These are phyloP conservation scores for Aspergillus coremiiformis DNA, from an alignment of 495 filamentous ascomycete genomes.

Conservation along the genomic window DNA sequence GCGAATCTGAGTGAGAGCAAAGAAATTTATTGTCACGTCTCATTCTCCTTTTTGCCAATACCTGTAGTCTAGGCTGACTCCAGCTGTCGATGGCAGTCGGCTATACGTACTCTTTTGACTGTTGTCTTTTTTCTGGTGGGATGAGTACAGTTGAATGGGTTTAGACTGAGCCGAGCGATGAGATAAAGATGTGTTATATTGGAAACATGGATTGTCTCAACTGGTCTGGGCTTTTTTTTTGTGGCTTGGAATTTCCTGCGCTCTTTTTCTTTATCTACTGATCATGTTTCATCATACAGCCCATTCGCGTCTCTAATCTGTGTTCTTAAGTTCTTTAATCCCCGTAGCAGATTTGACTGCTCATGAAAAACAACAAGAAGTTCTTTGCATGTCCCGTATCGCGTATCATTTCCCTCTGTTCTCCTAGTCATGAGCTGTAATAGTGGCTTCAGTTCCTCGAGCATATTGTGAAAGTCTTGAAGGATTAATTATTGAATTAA, in stretches of 20 bases:
- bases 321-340: slow-evolving; percentile 9
- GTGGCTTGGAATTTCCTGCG: background rate
- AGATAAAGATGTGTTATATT: slow-evolving; percentile 1
- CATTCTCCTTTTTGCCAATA: slow-evolving; percentile 22
- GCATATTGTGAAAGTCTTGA: background rate
- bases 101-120: slow-evolving; percentile 25
- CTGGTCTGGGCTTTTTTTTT: background rate
- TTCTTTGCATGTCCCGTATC: background rate
- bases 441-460: background rate
- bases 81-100: slow-evolving; percentile 22
- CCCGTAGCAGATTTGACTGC: slow-evolving; percentile 9
- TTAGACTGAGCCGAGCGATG: slow-evolving; percentile 6
- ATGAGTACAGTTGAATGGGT: slow-evolving; percentile 5
- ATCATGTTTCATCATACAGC: background rate
- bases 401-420: background rate
- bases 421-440: background rate
- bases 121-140: slow-evolving; percentile 12
- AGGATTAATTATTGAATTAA: background rate
- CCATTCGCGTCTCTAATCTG: background rate
- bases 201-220: background rate
- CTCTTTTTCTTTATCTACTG: background rate
- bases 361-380: slow-evolving; percentile 1
- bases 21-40: slow-evolving; percentile 10
- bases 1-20: slow-evolving; percentile 21
- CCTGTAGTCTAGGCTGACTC: slow-evolving; percentile 29